Evolutionary conservation across 73 alveolate species (phyloP).

Genomic region (Stentor roeselii): DNA sequence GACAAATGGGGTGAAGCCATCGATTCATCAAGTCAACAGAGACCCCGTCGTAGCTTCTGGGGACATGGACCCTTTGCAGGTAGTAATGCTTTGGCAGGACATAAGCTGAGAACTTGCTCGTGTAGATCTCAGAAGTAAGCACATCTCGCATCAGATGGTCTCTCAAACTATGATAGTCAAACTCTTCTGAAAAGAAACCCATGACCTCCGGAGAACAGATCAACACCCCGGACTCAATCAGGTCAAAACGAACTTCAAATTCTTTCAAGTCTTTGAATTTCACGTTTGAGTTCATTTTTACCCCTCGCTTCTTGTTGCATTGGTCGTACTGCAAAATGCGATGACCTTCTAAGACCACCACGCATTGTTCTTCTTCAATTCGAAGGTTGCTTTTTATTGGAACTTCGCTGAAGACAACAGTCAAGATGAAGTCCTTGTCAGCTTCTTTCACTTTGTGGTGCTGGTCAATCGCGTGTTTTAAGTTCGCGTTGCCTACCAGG

Average conservation of each 20-base stretch:
- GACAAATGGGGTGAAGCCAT: constrained; percentile 13
- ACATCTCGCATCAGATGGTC: constrained; percentile 15
- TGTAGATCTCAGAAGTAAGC: constrained; percentile 20
- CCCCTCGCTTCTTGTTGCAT: no score
- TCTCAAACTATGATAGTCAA: constrained; percentile 23
- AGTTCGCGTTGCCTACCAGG: constrained; percentile 21
- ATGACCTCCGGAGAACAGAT: constrained; percentile 15
- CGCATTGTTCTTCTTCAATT: neutral
- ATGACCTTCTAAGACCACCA: neutral
- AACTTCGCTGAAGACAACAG: neutral
- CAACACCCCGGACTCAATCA: neutral
- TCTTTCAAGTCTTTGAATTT: neutral
- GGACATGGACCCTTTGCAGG: neutral
- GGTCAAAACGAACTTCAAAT: constrained; percentile 8
- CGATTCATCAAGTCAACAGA: constrained; percentile 16
- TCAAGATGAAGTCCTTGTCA: constrained; percentile 3
- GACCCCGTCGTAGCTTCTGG: neutral
- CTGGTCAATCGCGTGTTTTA: neutral
- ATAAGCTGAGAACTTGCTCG: constrained; percentile 6
- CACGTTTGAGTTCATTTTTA: neutral
- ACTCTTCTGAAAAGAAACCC: neutral
- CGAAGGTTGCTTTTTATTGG: constrained; percentile 4
- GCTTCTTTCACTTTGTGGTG: neutral
- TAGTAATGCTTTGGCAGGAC: constrained; percentile 6
- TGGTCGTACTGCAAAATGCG: constrained; percentile 12